Conservation (phyloP, 352 stramenopile genomes). For the Thraustochytrium striatum region DNA sequence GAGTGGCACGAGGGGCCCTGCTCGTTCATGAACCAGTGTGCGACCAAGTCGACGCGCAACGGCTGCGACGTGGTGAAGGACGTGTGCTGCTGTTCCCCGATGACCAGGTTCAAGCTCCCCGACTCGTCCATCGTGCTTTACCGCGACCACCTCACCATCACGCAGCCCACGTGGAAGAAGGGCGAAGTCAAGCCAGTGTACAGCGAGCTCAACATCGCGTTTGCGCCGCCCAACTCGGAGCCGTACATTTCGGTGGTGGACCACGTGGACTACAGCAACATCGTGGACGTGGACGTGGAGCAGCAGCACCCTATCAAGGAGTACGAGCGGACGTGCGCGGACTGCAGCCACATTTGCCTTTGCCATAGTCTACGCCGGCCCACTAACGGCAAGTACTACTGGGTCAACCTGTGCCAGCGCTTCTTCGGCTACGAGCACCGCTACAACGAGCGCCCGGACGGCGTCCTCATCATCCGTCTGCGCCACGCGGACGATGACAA, state of each 20-base stretch:
- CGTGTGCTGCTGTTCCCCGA: constrained; percentile 4
- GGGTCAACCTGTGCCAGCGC: neutral
- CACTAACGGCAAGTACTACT: constrained; percentile 34
- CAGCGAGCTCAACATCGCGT: constrained; percentile 7
- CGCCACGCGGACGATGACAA: neutral
- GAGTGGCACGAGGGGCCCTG: constrained; percentile 21
- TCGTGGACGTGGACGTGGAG: constrained; percentile 35
- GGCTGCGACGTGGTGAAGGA: neutral
- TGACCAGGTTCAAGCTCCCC: constrained; percentile 1
- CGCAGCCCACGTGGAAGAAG: neutral
- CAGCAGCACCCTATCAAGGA: neutral
- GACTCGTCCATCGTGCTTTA: constrained; percentile 1
- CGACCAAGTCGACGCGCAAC: neutral
- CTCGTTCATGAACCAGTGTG: neutral
- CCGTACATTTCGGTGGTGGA: neutral
- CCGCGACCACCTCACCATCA: constrained; percentile 39
- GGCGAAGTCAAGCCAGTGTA: constrained; percentile 22
- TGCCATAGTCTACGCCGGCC: constrained; percentile 13
- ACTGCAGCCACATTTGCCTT: neutral
- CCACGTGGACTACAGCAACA: constrained; percentile 37
- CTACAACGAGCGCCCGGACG: constrained; percentile 22
- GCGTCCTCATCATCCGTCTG: constrained; percentile 12
- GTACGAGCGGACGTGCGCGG: constrained; percentile 19
- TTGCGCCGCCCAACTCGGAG: neutral
- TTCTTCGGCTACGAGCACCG: constrained; percentile 28